phyloP scores from a whole-genome alignment of 2,329 filamentous ascomycete species.

The Fusarium dlaminii region DNA sequence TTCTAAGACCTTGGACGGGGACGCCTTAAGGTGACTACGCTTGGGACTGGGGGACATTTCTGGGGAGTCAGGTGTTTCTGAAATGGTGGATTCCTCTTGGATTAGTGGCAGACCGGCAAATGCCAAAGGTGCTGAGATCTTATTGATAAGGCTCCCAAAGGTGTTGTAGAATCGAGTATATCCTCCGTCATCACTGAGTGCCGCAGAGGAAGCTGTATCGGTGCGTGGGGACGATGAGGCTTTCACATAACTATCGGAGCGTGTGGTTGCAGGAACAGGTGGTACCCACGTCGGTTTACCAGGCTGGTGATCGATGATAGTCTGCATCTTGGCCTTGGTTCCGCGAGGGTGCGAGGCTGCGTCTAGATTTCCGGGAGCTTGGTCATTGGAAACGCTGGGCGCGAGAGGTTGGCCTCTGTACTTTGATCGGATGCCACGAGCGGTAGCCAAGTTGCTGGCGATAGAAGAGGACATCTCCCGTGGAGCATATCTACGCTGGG shows the following conservation, averaged over 20 bases:
- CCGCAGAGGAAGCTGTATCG: slow-evolving; percentile 35
- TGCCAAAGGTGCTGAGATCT: slow-evolving; percentile 87
- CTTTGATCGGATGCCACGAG: slow-evolving; percentile 77
- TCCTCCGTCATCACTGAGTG: slow-evolving; percentile 70
- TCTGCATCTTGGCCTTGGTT: slow-evolving; percentile 64
- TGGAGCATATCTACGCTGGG: slow-evolving; percentile 62
- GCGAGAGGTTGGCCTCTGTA: slow-evolving; percentile 74
- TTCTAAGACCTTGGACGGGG: slow-evolving; percentile 41
- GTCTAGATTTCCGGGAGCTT: slow-evolving; percentile 75
- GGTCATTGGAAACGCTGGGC: slow-evolving; percentile 78
- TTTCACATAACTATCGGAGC: slow-evolving; percentile 40
- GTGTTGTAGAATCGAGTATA: slow-evolving; percentile 93
- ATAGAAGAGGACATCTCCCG: slow-evolving; percentile 84
- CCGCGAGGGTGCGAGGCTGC: slow-evolving; percentile 61
- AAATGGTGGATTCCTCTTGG: slow-evolving; percentile 55
- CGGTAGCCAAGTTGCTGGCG: slow-evolving; percentile 86
- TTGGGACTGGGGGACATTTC: slow-evolving; percentile 52
- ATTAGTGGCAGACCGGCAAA: slow-evolving; percentile 90
- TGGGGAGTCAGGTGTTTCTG: slow-evolving; percentile 48
- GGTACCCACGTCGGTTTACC: slow-evolving; percentile 65
- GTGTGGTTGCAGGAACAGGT: slow-evolving; percentile 46
- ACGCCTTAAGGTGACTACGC: slow-evolving; percentile 49
- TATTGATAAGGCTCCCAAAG: slow-evolving; percentile 88
- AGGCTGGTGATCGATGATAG: slow-evolving; percentile 62
- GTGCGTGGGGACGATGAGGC: slow-evolving; percentile 39